These are phyloP conservation scores for Amylocarpus encephaloides DNA, from an alignment of 2,329 filamentous ascomycete genomes.

Conservation along the genomic window DNA sequence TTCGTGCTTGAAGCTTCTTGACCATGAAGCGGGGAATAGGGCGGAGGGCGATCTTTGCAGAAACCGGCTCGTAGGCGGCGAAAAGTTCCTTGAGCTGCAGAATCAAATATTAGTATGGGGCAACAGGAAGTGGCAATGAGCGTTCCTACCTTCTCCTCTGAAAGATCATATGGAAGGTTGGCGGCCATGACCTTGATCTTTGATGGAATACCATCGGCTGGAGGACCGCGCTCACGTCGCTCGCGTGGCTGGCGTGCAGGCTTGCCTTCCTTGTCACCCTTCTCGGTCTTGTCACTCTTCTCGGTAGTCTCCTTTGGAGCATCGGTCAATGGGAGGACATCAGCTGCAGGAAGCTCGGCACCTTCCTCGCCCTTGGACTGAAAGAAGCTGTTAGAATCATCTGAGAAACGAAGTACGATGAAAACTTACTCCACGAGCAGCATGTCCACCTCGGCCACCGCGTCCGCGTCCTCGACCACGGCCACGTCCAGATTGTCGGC, in stretches of 20 bases:
- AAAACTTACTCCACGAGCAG: constrained; percentile 58
- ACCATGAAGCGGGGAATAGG: constrained; percentile 99
- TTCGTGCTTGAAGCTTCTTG: constrained; percentile 98
- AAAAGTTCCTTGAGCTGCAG: constrained; percentile 94
- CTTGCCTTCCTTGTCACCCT: constrained; percentile 35
- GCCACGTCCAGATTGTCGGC: constrained; percentile 56
- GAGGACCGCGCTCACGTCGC: constrained; percentile 80
- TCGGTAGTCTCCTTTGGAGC: constrained; percentile 50
- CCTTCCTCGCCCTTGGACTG: constrained; percentile 28
- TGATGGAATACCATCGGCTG: constrained; percentile 93
- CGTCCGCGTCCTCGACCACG: constrained; percentile 61
- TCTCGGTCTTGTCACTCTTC: constrained; percentile 45
- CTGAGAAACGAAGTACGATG: constrained; percentile 12
- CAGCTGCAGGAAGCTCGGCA: constrained; percentile 45
- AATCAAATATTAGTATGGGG: constrained; percentile 8
- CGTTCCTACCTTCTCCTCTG: constrained; percentile 77
- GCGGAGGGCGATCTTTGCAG: constrained; percentile 96
- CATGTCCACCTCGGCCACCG: constrained; percentile 58
- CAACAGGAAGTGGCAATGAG: constrained; percentile 27
- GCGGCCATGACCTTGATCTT: constrained; percentile 99
- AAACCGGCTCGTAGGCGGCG: constrained; percentile 81
- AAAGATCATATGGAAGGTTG: constrained; percentile 96
- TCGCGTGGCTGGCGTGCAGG: constrained; percentile 48
- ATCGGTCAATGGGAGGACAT: constrained; percentile 55
- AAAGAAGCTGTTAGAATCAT: constrained; percentile 14